Percentiles rank a stretch among this genome's conserved stretches.
Conservation (phyloP, 345 rosid genomes). For the Acer saccharum region DNA sequence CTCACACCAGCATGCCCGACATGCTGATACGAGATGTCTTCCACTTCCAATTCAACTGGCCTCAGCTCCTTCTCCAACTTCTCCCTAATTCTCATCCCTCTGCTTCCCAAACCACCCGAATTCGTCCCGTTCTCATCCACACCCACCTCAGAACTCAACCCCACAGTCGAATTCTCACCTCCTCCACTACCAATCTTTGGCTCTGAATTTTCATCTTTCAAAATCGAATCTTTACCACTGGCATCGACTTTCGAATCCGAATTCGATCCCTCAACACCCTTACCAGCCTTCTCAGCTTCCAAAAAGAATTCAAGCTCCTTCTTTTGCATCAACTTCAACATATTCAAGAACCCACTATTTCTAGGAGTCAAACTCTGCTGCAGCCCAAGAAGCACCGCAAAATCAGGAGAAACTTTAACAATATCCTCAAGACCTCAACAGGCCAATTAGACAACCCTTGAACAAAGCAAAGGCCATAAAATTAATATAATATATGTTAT, state of each 20-base stretch:
- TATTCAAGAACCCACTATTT: too few relatives aligned
- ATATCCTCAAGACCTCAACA: too few relatives aligned
- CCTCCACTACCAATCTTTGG: conserved; percentile 7
- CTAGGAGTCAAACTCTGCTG: too few relatives aligned
- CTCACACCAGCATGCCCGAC: too few relatives aligned
- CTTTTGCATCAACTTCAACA: too few relatives aligned
- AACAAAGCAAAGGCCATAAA: background rate
- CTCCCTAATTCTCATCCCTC: conserved; percentile 75
- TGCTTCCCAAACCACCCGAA: conserved; percentile 44
- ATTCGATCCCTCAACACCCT: background rate
- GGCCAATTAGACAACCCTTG: too few relatives aligned
- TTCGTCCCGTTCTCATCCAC: conserved; percentile 7
- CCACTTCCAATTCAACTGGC: too few relatives aligned
- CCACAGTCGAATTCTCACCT: background rate
- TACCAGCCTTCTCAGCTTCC: too few relatives aligned
- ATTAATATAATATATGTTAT: background rate
- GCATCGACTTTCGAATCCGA: conserved; percentile 14
- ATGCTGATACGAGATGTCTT: too few relatives aligned
- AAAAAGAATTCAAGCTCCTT: too few relatives aligned
- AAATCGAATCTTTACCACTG: background rate
- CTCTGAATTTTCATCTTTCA: background rate
- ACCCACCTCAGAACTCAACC: conserved; percentile 20
- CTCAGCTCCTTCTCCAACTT: conserved; percentile 42
- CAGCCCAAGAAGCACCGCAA: too few relatives aligned
- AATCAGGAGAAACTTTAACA: too few relatives aligned